A percentile compares a stretch with the other conserved stretches of the same genome.
Conservation (phyloP, 805 yeast genomes). For the Suhomyces xylopsoci region DNA sequence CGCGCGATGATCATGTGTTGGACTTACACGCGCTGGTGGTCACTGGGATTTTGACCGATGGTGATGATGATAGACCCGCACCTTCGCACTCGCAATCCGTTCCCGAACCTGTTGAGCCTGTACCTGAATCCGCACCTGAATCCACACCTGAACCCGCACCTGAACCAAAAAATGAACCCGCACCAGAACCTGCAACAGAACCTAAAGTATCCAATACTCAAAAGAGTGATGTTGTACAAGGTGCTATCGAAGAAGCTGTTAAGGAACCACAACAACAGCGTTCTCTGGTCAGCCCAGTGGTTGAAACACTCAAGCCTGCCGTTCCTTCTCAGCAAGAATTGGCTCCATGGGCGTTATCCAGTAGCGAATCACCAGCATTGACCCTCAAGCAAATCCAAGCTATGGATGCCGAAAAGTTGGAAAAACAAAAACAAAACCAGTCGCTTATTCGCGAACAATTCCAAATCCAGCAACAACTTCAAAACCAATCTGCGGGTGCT, state of each 20-base stretch:
- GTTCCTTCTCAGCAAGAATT: slow-evolving; percentile 17
- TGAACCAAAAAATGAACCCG: background rate
- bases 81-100: background rate
- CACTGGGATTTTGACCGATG: slow-evolving; percentile 37
- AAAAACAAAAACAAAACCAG: slow-evolving; percentile 38
- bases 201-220: background rate
- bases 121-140: background rate
- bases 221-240: background rate
- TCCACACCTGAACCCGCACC: background rate
- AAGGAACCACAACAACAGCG: background rate
- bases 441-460: slow-evolving; percentile 29
- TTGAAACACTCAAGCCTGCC: slow-evolving; percentile 15
- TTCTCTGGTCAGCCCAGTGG: background rate
- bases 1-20: slow-evolving; percentile 28
- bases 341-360: slow-evolving; percentile 56
- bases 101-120: background rate
- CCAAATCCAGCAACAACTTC: slow-evolving; percentile 9
- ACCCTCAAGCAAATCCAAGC: slow-evolving; percentile 52
- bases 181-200: background rate
- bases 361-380: slow-evolving; percentile 32
- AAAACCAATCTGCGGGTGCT: slow-evolving; percentile 14
- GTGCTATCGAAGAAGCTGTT: background rate
- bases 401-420: slow-evolving; percentile 44
- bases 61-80: slow-evolving; percentile 9
- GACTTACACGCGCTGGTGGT: slow-evolving; percentile 40